Conservation (phyloP, 306 rosid genomes). For the Nissolia schottii region DNA sequence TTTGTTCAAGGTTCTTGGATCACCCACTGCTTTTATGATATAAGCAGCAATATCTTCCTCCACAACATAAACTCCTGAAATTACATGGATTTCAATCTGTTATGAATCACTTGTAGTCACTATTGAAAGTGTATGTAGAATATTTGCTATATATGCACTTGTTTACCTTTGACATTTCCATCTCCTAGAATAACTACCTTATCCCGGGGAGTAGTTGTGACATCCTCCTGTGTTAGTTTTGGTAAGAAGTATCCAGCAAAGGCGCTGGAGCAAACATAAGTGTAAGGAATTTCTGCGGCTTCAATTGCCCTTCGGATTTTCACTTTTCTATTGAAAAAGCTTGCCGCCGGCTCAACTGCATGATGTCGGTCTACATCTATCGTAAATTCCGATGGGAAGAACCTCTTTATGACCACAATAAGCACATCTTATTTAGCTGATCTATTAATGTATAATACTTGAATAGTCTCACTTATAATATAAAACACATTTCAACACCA, state of each 20-base stretch:
- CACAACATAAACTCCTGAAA: background rate
- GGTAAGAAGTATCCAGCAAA: slow-evolving; percentile 6
- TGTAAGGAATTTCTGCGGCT: slow-evolving; percentile 18
- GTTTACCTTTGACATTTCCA: slow-evolving; percentile 29
- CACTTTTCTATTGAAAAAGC: background rate
- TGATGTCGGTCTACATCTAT: background rate
- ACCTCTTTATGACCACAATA: no score
- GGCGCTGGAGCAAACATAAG: background rate
- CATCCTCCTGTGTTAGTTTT: background rate
- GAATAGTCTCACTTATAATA: no score
- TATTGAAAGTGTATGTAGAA: no score
- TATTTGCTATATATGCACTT: no score
- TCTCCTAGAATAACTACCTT: slow-evolving; percentile 29
- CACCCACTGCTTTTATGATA: slow-evolving; percentile 22
- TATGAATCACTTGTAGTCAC: no score
- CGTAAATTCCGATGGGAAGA: slow-evolving; percentile 32
- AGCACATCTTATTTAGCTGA: no score
- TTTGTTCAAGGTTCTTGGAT: slow-evolving; percentile 39
- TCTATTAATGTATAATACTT: no score
- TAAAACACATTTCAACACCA: no score
- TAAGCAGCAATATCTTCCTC: slow-evolving; percentile 13
- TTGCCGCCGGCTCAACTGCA: slow-evolving; percentile 7
- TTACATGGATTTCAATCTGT: background rate
- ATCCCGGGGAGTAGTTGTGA: slow-evolving; percentile 18
- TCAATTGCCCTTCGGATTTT: slow-evolving; percentile 21